Percentiles rank a stretch among this genome's conserved stretches.
Evolutionary conservation across 2,329 filamentous ascomycete genomes (phyloP).

Genomic region (Pseudopithomyces maydicus): DNA sequence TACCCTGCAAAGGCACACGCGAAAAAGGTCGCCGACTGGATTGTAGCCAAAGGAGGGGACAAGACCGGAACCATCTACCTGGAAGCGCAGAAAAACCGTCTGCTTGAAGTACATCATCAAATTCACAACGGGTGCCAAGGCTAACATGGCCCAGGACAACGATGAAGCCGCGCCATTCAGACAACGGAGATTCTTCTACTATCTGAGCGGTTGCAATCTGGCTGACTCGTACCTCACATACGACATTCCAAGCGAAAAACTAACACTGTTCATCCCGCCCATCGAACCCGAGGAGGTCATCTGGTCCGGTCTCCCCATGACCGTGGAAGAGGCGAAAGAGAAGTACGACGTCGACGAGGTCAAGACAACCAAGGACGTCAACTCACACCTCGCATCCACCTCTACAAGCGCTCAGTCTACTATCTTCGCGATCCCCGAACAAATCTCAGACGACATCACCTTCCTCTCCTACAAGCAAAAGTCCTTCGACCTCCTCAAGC

Average conservation of each 20-base stretch:
- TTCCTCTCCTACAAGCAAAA: slow-evolving; percentile 73
- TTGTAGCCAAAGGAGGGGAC: slow-evolving; percentile 68
- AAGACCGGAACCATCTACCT: slow-evolving; percentile 80
- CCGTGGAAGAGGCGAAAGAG: slow-evolving; percentile 72
- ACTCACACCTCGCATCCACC: slow-evolving; percentile 67
- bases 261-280: slow-evolving; percentile 90
- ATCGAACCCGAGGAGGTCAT: slow-evolving; percentile 87
- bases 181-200: slow-evolving; percentile 93
- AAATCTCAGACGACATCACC: slow-evolving; percentile 73
- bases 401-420: slow-evolving; percentile 55
- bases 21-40: slow-evolving; percentile 78
- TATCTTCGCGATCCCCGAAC: slow-evolving; percentile 78
- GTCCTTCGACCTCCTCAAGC: slow-evolving; percentile 61
- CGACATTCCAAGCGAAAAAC: slow-evolving; percentile 72
- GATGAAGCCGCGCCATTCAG: slow-evolving; percentile 82
- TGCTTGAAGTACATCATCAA: slow-evolving; percentile 65
- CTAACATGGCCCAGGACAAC: slow-evolving; percentile 64
- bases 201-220: slow-evolving; percentile 83
- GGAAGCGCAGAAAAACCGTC: slow-evolving; percentile 78
- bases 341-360: slow-evolving; percentile 73
- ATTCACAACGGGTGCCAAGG: not conserved
- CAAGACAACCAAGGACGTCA: slow-evolving; percentile 73
- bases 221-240: slow-evolving; percentile 83
- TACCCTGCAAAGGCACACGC: slow-evolving; percentile 89
- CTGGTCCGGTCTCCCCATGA: slow-evolving; percentile 88